Evolutionary conservation across 306 rosid genomes (phyloP).

Genomic region (Amphicarpaea edgeworthii): DNA sequence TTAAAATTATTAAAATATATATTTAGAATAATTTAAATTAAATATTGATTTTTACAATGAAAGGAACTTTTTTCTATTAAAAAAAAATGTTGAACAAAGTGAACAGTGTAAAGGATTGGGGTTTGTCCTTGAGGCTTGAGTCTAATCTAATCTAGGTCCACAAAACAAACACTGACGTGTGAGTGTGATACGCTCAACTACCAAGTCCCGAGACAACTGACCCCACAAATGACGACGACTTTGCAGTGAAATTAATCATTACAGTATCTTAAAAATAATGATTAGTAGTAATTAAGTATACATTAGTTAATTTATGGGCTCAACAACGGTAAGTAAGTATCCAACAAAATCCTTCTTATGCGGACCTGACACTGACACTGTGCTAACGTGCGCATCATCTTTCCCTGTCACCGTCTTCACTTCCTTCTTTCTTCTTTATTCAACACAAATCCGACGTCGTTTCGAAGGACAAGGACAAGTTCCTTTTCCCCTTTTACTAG

Average conservation of each 20-base stretch:
- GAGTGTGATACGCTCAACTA: neutral
- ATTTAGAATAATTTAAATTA: too few relatives aligned
- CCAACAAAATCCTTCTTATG: constrained; percentile 17
- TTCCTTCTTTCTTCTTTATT: neutral
- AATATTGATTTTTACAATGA: too few relatives aligned
- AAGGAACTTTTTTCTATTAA: too few relatives aligned
- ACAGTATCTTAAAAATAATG: too few relatives aligned
- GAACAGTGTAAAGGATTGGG: neutral
- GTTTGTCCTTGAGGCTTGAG: neutral
- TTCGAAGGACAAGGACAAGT: neutral
- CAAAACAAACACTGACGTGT: constrained; percentile 29
- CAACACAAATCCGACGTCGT: neutral
- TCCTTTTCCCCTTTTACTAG: constrained; percentile 8
- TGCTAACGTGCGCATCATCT: constrained; percentile 42
- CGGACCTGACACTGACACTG: constrained; percentile 38
- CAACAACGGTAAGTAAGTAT: too few relatives aligned
- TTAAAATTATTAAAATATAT: too few relatives aligned
- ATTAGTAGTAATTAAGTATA: too few relatives aligned
- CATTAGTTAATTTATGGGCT: too few relatives aligned
- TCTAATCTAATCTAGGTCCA: neutral
- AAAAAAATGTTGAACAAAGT: too few relatives aligned
- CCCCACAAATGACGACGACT: neutral
- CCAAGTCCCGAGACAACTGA: constrained; percentile 44
- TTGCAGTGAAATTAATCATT: neutral
- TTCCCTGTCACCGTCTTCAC: neutral